Base-by-base conservation (phyloP, 805 yeast genomes). In the Starmerella lactis-condensi region DNA sequence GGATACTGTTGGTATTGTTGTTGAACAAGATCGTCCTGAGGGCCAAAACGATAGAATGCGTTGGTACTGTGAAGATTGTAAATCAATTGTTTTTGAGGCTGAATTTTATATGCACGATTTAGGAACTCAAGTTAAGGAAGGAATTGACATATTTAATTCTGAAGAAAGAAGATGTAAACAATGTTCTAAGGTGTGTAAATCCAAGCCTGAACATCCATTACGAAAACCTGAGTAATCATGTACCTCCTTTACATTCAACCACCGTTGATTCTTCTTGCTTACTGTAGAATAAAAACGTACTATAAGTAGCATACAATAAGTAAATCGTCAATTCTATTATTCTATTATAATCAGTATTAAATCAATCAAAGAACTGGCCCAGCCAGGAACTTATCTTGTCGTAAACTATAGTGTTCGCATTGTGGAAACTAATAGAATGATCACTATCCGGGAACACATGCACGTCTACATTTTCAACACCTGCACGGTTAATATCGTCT, bases 361-460 rank as follows among this genome's bases (percentile, higher is more conserved):
- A n/a, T n/a, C n/a, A n/a, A n/a, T n/a, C n/a, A n/a, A n/a, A n/a
- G n/a, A n/a, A n/a, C n/a, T n/a, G n/a, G n/a, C n/a, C n/a, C 63
- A 57, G 29, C 50, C 45, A 42, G 75, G 96, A 96, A 83, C 32
- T 54, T 50, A 89, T 52, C 50, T 75, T 72, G 42, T 72, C 77
- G 50, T 67, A 78, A 7, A 89, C 74, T 22, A 82, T 62, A 9
- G 57, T 53, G 49, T 71, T 68, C 4, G 93, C 93, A 50, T 81
- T 79, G 54, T 89, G 91, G 50, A 62, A 71, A 30, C 53, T 54
- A 27, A 89, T 85, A 28, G 73, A 62, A 51, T 89, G 98, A 48
- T 83, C 85, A 16, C 92, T 76, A 51, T 89, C 98, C 0, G 98
- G 96, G 56, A 74, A 89, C 10, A 82, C 65, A 43, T 73, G 82